These are phyloP conservation scores for Pleurotus sapidus DNA, from an alignment of 768 basidiomycete species.

Conservation along the genomic window DNA sequence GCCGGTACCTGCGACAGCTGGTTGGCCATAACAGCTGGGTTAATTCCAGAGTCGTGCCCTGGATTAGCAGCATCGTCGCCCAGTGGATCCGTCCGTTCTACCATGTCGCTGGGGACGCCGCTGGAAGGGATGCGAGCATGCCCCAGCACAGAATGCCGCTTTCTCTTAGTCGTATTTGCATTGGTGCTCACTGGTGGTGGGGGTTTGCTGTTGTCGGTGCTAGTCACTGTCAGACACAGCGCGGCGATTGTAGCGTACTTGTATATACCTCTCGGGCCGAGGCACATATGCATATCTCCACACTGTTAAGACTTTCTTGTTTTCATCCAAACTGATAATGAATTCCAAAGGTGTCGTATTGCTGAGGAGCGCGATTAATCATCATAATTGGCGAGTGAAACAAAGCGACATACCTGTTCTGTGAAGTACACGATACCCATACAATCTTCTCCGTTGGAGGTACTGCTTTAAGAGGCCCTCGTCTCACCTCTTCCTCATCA, in stretches of 20 bases:
- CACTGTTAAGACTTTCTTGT: constrained; percentile 48
- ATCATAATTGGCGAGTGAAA: too few relatives aligned
- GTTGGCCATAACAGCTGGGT: neutral
- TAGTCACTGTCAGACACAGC: too few relatives aligned
- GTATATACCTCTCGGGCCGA: constrained; percentile 21
- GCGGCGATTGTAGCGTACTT: too few relatives aligned
- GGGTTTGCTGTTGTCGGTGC: constrained; percentile 33
- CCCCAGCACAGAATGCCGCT: neutral
- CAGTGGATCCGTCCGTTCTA: neutral
- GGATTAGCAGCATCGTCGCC: neutral
- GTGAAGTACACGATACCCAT: constrained; percentile 46
- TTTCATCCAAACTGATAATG: too few relatives aligned
- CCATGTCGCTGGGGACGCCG: constrained; percentile 30
- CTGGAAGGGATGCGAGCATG: constrained; percentile 4
- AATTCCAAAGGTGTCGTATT: too few relatives aligned
- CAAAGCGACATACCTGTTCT: too few relatives aligned
- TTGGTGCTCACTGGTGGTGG: constrained; percentile 31
- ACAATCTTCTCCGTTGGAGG: constrained; percentile 64
- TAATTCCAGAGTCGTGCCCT: neutral
- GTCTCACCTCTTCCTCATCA: constrained; percentile 53
- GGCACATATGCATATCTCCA: constrained; percentile 75
- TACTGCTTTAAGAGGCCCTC: constrained; percentile 50
- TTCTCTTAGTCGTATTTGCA: constrained; percentile 16
- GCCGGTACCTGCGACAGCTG: neutral
- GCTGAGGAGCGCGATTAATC: too few relatives aligned